phyloP scores from a whole-genome alignment of 2,329 filamentous ascomycete species.

The Sporothrix phasma region DNA sequence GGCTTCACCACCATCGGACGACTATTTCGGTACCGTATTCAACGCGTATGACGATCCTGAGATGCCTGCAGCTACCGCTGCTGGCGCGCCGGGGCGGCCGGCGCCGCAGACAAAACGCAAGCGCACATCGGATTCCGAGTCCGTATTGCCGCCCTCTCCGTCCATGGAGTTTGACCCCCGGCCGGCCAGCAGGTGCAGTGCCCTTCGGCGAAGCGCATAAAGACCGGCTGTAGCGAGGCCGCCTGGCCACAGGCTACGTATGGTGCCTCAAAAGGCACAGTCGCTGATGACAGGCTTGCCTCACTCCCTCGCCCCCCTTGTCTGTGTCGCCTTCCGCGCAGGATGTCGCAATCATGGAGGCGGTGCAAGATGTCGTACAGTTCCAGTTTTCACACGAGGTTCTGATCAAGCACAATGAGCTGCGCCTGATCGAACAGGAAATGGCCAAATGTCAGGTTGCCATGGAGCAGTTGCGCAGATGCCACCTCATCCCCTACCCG shows the following conservation, averaged over 20 bases:
- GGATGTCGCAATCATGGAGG: slow-evolving; percentile 32
- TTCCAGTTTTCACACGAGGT: slow-evolving; percentile 88
- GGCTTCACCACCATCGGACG: slow-evolving; percentile 26
- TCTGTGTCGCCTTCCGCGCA: slow-evolving; percentile 16
- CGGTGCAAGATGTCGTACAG: slow-evolving; percentile 63
- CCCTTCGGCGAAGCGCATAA: slow-evolving; percentile 20
- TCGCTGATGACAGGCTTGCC: not conserved
- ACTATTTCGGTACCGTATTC: slow-evolving; percentile 22
- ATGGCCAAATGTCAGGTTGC: slow-evolving; percentile 90
- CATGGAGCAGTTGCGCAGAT: slow-evolving; percentile 85
- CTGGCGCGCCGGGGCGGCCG: not conserved
- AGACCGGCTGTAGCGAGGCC: slow-evolving; percentile 27
- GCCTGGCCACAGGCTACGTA: slow-evolving; percentile 13
- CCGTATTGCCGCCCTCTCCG: slow-evolving; percentile 13
- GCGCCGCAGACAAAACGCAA: slow-evolving; percentile 18
- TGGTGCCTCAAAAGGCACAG: not conserved
- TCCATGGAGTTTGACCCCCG: slow-evolving; percentile 5
- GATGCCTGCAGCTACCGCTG: slow-evolving; percentile 7
- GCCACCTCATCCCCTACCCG: slow-evolving; percentile 85
- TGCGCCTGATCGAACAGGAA: slow-evolving; percentile 91
- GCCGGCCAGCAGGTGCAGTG: not conserved
- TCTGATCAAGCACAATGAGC: slow-evolving; percentile 84
- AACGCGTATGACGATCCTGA: not conserved
- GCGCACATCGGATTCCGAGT: not conserved
- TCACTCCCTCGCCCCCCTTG: slow-evolving; percentile 16